Base-by-base conservation (phyloP, 805 yeast genomes). In the Yarrowia bubula region DNA sequence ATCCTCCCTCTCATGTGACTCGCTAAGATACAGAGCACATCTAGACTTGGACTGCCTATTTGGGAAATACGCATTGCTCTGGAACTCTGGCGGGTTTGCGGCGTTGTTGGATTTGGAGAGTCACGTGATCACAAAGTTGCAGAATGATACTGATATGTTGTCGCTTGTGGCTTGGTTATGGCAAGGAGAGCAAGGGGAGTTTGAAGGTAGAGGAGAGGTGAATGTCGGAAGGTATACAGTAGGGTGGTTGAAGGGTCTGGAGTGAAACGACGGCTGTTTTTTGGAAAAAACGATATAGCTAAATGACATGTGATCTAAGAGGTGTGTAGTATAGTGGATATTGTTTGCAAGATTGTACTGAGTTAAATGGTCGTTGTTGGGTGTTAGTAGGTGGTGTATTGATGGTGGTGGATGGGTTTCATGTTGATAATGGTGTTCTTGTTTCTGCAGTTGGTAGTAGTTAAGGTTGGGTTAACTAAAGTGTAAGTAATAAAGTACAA, bases 51-150 rank as follows among this genome's bases (percentile, higher is more conserved):
- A 58, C 35, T 14, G 14, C 9, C 8, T 58, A 11, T 58, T 43
- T 58, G 64, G 64, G 18, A 42, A 22, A n/a, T 58, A 58, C 39
- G 43, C 43, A 17, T 10, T 44, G 15, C 35, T 58, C 7, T 58
- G 64, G 64, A 43, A 44, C 22, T 42, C 33, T n/a, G 64, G 42
- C 5, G 64, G 64, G 4, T 58, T 43, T 43, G 22, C 50, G 7
- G 51, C 51, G 8, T 11, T 58, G 6, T 3, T 44, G 41, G 64
- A 58, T 35, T 51, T 58, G n/a, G 64, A 58, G 4, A 43, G 32
- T 15, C 33, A 58, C 22, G 51, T 35, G 10, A 5, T 58, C 22
- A 58, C 51, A 15, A 58, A 58, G 15, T n/a, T 58, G 15, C 64
- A 58, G 43, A 43, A 42, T 18, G 64, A 58, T 14, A 33, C 51